Conservation (phyloP, 75 land plant genomes). For the Sequoiadendron giganteum region DNA sequence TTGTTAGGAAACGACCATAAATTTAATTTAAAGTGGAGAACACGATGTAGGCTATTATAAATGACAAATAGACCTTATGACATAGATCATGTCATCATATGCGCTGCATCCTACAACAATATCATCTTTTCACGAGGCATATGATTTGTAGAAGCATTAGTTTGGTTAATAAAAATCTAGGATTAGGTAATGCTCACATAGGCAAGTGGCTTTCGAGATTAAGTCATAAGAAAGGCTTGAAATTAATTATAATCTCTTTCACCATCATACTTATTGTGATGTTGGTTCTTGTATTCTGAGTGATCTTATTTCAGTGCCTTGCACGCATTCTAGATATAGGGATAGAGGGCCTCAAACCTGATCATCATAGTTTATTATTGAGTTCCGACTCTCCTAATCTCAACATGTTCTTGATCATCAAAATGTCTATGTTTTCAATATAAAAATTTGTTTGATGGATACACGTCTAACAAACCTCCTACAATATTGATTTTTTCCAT, state of each 20-base stretch:
- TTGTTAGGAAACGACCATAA: background rate
- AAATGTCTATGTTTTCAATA: background rate
- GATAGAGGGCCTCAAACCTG: background rate
- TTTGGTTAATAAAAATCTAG: background rate
- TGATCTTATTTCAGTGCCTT: background rate
- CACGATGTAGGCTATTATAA: too few species aligned
- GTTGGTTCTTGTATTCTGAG: background rate
- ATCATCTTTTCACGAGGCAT: background rate
- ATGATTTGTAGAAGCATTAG: background rate
- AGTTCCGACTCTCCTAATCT: background rate
- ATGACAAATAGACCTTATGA: background rate
- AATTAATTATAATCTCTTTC: background rate
- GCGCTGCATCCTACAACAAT: background rate
- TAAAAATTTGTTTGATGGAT: background rate
- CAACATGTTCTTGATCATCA: background rate
- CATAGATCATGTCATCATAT: background rate
- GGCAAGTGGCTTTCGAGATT: background rate
- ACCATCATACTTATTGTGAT: background rate
- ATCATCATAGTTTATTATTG: background rate
- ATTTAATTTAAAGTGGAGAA: too few species aligned
- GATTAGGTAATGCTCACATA: background rate
- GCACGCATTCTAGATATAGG: background rate
- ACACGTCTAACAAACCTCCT: background rate
- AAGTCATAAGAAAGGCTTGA: background rate
- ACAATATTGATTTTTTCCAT: background rate